Base-by-base conservation (phyloP, 2,329 filamentous ascomycete genomes). In the Penicillium sp. region DNA sequence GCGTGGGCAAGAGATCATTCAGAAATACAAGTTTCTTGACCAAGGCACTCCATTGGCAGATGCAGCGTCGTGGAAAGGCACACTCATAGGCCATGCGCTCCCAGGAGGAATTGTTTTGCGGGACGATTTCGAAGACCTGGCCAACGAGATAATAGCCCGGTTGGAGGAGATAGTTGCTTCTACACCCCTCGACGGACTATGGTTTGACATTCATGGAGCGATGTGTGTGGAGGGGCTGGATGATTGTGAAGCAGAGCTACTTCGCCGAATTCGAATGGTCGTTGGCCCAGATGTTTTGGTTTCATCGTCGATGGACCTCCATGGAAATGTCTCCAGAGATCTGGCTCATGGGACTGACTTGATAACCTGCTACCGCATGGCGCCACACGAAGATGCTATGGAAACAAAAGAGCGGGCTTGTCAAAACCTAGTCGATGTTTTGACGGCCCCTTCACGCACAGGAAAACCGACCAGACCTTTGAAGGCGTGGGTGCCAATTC, bases 141-240 rank as follows among this genome's bases (percentile, higher is more conserved):
- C 74, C 0, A 59, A 21, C 0, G 78, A 80, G 52, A 77, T 80
- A 1, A 42, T 77, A 0, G 43, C 59, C 1, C 73, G 77, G 0
- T 70, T 83, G 13, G 36, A 48, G 0, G 60, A 60, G 0, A 76
- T 81, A n/a, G 24, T 55, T 8, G 66, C 69, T 0, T 59, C 64
- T 0, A 63, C 60, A 8, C 58, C 59, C 0, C 53, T 82, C 2
- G 75, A 82, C 48, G 81, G 81, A 1, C 62, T 83, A 7, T 83
- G 80, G 80, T 80, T 81, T 51, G 80, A 83, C 55, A 83, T 83
- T 29, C 81, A 83, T 57, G 81, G 81, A 13, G 81, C 81, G 4
- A 83, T 83, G 80, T 79, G 76, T 42, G 80, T 83, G 1, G 77
- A 81, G 34, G 78, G 68, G 0, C 50, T 82, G 5, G 74, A 79